phyloP scores from a whole-genome alignment of 2,329 filamentous ascomycete species.

The Trichoderma citrinoviride region DNA sequence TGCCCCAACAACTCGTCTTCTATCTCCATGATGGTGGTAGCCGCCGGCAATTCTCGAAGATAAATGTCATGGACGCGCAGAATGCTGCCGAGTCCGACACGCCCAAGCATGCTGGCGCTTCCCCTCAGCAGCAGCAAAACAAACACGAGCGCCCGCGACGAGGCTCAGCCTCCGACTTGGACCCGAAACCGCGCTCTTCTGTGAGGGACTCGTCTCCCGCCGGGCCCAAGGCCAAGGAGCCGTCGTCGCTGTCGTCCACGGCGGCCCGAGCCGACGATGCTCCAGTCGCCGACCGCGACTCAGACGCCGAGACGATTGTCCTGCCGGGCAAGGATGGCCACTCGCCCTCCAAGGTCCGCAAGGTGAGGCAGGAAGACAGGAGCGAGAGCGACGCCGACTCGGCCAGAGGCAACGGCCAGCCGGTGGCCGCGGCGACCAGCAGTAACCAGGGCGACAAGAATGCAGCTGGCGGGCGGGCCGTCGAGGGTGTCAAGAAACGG shows the following conservation, averaged over 20 bases:
- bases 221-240: slow-evolving; percentile 17
- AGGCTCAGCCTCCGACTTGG: slow-evolving; percentile 25
- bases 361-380: slow-evolving; percentile 63
- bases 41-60: slow-evolving; percentile 48
- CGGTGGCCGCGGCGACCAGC: slow-evolving; percentile 24
- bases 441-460: slow-evolving; percentile 39
- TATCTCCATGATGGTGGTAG: slow-evolving; percentile 58
- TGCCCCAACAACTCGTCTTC: slow-evolving; percentile 23
- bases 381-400: slow-evolving; percentile 53
- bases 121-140: slow-evolving; percentile 42
- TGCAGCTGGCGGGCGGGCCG: slow-evolving; percentile 35
- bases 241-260: slow-evolving; percentile 17
- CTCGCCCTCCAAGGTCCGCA: slow-evolving; percentile 62
- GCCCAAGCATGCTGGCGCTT: slow-evolving; percentile 57
- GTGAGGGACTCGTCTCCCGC: slow-evolving; percentile 23
- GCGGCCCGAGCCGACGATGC: slow-evolving; percentile 36
- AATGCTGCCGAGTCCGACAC: slow-evolving; percentile 63
- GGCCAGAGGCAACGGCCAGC: slow-evolving; percentile 37
- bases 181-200: slow-evolving; percentile 25
- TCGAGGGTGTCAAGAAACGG: slow-evolving; percentile 48
- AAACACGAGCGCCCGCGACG: slow-evolving; percentile 21
- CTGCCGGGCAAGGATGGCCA: slow-evolving; percentile 63
- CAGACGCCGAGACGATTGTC: slow-evolving; percentile 71
- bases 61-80: slow-evolving; percentile 68
- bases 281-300: slow-evolving; percentile 54